A percentile compares a stretch with the other conserved stretches of the same genome.
Conservation (phyloP, 768 basidiomycete genomes). For the Boletus edulis region DNA sequence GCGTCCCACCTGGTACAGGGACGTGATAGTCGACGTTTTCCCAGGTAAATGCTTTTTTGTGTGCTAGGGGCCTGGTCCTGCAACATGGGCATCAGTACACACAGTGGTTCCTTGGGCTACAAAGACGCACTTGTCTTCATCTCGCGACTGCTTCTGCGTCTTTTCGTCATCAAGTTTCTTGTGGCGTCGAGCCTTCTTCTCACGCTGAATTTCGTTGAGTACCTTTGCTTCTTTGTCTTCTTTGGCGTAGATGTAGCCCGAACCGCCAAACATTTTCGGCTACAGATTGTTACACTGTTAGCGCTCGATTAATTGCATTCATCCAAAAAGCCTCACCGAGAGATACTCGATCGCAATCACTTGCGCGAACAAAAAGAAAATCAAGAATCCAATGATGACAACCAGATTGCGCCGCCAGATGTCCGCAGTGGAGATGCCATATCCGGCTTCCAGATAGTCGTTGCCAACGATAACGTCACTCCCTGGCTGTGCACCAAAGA, state of each 20-base stretch:
- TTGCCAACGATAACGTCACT: conserved; percentile 53
- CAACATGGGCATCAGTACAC: conserved; percentile 1
- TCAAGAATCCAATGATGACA: conserved; percentile 67
- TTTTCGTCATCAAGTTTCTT: conserved; percentile 30
- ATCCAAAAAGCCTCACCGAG: conserved; percentile 41
- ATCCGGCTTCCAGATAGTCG: conserved; percentile 60
- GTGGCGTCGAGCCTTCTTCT: conserved; percentile 47
- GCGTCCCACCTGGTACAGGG: conserved; percentile 59
- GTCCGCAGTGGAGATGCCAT: conserved; percentile 45
- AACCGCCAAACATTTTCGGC: conserved; percentile 35
- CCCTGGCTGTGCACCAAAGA: conserved; percentile 64
- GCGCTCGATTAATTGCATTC: background rate
- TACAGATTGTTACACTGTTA: conserved; percentile 8
- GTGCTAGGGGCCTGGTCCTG: background rate
- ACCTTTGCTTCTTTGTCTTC: conserved; percentile 54
- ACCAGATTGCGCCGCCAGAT: conserved; percentile 69
- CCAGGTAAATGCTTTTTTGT: conserved; percentile 69
- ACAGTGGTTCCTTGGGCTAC: background rate
- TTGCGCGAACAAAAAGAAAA: conserved; percentile 69
- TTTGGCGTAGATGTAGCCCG: conserved; percentile 58
- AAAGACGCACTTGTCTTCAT: conserved; percentile 14
- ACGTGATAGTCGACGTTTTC: conserved; percentile 75
- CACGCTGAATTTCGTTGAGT: conserved; percentile 50
- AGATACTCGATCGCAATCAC: conserved; percentile 64
- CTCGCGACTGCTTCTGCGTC: conserved; percentile 19